These are phyloP conservation scores for Ustilago xerochloae DNA, from an alignment of 1,284 basidiomycete species.

Conservation along the genomic window DNA sequence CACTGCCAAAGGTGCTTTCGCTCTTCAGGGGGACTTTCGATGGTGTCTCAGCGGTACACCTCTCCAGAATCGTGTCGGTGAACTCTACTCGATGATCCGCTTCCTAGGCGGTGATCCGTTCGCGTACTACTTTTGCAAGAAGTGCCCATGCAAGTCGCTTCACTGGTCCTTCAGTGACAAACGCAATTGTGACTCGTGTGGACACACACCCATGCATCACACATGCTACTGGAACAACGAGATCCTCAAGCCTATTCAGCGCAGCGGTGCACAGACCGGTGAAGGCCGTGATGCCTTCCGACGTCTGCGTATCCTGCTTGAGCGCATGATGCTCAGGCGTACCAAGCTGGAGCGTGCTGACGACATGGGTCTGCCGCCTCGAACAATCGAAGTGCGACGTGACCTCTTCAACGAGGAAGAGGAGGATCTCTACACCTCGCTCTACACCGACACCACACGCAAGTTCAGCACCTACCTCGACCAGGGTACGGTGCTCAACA, in stretches of 20 bases:
- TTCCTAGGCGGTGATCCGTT: slow-evolving; percentile 61
- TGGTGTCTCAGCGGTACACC: slow-evolving; percentile 99
- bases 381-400: slow-evolving; percentile 86
- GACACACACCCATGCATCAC: slow-evolving; percentile 94
- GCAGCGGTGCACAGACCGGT: slow-evolving; percentile 56
- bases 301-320: slow-evolving; percentile 76
- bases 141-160: slow-evolving; percentile 85
- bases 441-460: slow-evolving; percentile 92
- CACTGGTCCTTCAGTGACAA: slow-evolving; percentile 91
- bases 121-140: slow-evolving; percentile 74
- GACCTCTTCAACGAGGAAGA: slow-evolving; percentile 97
- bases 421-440: slow-evolving; percentile 90
- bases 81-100: slow-evolving; percentile 90
- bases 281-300: slow-evolving; percentile 64
- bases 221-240: slow-evolving; percentile 72
- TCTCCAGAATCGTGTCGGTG: slow-evolving; percentile 82
- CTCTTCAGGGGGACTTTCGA: slow-evolving; percentile 80
- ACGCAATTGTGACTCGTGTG: slow-evolving; percentile 86
- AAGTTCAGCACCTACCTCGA: slow-evolving; percentile 91
- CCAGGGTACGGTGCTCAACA: slow-evolving; percentile 79
- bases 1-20: slow-evolving; percentile 95
- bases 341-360: slow-evolving; percentile 89
- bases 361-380: slow-evolving; percentile 94
- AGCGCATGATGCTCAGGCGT: slow-evolving; percentile 91
- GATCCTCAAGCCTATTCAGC: slow-evolving; percentile 67